phyloP scores from a whole-genome alignment of 495 filamentous ascomycete genomes.

The Lasiosphaeria miniovina region DNA sequence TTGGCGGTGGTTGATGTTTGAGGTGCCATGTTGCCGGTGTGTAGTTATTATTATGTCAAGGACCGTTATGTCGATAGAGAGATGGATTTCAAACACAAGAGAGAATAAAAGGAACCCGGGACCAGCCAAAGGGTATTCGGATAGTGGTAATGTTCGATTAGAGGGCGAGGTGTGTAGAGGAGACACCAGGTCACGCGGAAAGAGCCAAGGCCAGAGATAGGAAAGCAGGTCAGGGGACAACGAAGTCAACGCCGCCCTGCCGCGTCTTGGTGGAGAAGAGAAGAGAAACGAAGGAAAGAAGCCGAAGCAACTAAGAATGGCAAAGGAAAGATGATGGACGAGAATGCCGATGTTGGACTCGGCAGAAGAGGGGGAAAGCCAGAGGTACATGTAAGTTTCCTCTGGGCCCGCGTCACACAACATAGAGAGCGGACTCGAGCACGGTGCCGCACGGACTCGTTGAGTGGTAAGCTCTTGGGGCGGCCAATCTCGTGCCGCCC shows the following conservation, averaged over 20 bases:
- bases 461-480: not conserved
- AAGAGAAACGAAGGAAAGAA: not conserved
- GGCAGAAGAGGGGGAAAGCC: not conserved
- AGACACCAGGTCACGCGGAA: slow-evolving; percentile 12
- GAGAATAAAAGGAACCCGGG: slow-evolving; percentile 14
- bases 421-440: not conserved
- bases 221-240: not conserved
- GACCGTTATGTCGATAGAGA: not conserved
- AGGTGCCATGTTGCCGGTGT: slow-evolving; percentile 18
- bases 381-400: not conserved
- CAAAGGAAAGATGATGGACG: not conserved
- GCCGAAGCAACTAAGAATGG: not conserved
- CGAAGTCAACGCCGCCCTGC: not conserved
- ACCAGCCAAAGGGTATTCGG: slow-evolving; percentile 19
- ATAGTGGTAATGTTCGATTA: not conserved
- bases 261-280: not conserved
- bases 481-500: slow-evolving; percentile 14
- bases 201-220: not conserved
- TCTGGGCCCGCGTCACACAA: not conserved
- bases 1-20: slow-evolving; percentile 7
- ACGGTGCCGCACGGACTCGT: not conserved
- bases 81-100: not conserved
- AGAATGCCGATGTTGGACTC: not conserved
- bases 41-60: not conserved
- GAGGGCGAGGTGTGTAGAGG: not conserved